Conservation (phyloP, 306 rosid species). For the Citrullus colocynthis region DNA sequence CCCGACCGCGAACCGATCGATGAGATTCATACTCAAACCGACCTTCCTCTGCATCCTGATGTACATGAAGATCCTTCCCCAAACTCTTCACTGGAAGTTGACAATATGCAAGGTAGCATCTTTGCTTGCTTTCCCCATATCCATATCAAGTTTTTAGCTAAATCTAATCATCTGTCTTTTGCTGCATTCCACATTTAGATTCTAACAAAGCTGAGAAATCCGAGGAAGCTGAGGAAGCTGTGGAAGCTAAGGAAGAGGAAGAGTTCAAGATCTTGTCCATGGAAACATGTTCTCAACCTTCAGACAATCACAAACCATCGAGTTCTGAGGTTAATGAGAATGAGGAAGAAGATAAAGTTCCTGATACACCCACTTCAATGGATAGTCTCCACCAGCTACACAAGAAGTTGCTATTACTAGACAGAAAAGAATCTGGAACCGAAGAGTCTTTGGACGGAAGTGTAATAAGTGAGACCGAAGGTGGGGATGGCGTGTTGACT, state of each 20-base stretch:
- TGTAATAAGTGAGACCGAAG: constrained; percentile 49
- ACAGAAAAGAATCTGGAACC: constrained; percentile 58
- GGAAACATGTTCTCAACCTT: constrained; percentile 27
- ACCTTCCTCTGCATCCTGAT: constrained; percentile 13
- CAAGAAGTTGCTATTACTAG: constrained; percentile 50
- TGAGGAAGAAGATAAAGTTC: constrained; percentile 58
- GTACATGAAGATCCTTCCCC: constrained; percentile 43
- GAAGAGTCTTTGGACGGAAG: constrained; percentile 88
- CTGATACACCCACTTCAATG: constrained; percentile 66
- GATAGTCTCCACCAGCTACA: constrained; percentile 53
- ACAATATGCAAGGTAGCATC: constrained; percentile 34
- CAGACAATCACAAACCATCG: constrained; percentile 17
- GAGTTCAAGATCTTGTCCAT: constrained; percentile 40
- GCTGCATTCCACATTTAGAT: constrained; percentile 18
- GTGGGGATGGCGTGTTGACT: constrained; percentile 34
- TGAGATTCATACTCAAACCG: constrained; percentile 37
- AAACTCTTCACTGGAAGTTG: constrained; percentile 23
- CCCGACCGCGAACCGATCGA: constrained; percentile 64
- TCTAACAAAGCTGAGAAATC: not conserved
- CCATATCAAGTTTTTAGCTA: not conserved
- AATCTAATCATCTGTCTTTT: not conserved
- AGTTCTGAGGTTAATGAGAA: constrained; percentile 31
- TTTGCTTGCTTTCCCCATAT: not conserved
- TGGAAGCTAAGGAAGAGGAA: constrained; percentile 28
- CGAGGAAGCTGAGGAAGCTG: not conserved